These are phyloP conservation scores for Monoraphidium neglectum DNA, from an alignment of 139 green algal species.

Conservation along the genomic window DNA sequence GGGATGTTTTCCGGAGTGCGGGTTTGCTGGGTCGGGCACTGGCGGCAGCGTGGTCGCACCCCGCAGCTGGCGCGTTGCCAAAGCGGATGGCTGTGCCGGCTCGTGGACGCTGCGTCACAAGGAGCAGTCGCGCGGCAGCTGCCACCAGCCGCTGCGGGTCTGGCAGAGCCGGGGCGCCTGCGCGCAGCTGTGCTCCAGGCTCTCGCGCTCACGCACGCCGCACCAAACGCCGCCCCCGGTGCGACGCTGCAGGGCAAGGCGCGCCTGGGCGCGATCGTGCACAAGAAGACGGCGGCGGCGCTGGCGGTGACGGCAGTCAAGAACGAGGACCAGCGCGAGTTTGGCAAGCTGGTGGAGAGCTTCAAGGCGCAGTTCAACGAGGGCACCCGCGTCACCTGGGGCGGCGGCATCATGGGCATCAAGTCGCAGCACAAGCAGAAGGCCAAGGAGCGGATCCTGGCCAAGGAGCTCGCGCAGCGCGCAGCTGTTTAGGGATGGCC, in stretches of 20 bases:
- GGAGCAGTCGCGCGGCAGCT: no score
- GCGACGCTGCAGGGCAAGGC: constrained; percentile 94
- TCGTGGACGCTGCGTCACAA: no score
- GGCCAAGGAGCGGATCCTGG: constrained; percentile 80
- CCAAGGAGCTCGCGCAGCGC: constrained; percentile 88
- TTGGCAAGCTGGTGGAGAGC: constrained; percentile 97
- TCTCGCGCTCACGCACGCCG: no score
- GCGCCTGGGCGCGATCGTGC: constrained; percentile 91
- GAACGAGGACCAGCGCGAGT: constrained; percentile 97
- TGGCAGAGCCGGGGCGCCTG: no score
- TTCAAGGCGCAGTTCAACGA: constrained; percentile 94
- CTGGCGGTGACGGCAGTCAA: constrained; percentile 94
- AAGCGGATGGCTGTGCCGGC: no score
- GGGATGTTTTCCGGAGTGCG: neutral
- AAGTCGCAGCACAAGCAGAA: constrained; percentile 94
- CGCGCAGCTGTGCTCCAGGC: no score
- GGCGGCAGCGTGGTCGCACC: no score
- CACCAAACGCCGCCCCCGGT: no score
- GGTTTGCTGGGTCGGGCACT: no score
- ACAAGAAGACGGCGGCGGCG: constrained; percentile 98
- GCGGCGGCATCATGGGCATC: constrained; percentile 96
- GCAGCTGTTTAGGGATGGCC: constrained; percentile 50
- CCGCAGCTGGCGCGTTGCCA: no score
- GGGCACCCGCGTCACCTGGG: constrained; percentile 84
- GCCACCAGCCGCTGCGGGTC: no score